Base-by-base conservation (phyloP, 1,139 yeast genomes). In the Hanseniaspora gamundiae region DNA sequence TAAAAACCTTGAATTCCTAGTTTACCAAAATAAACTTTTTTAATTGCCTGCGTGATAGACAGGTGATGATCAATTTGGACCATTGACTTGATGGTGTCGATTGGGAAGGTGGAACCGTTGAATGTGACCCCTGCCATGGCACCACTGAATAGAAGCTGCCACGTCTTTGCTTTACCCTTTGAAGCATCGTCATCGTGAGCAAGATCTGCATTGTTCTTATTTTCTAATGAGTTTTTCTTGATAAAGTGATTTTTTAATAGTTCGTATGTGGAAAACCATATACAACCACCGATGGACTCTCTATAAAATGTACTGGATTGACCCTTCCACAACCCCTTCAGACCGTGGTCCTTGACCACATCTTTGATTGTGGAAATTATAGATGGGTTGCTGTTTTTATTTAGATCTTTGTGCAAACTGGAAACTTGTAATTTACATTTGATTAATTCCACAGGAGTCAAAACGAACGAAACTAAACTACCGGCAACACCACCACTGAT, bases 261-360 rank as follows among this genome's bases (percentile, higher is more conserved):
- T 58, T 86, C 95, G 59, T 86, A 86, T 29, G 91, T 76, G 0
- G 95, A 93, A 64, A 88, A 88, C 96, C 96, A 88, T 2, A 91
- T 78, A 3, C 94, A 85, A 1, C 95, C 84, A 6, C 97, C 97
- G 22, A 87, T 80, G 33, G 85, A 73, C 60, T 88, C 97, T 54
- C 97, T 71, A 2, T 84, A 51, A 45, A 86, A 65, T 0, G 97
- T 88, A n/a, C 94, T 80, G 1, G 78, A 68, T 52, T 87, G 87
- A 1, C 97, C 97, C 48, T 75, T 76, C 95, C 95, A 88, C 48
- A 80, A 65, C 1, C 84, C 84, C 14, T 48, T 45, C 0, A 84
- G 10, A 0, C 96, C 96, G 14, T 73, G 69, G 3, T 64, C 60
- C 11, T 52, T 54, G 22, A 74, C 53, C 0, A 81, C 68, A 4